Base-by-base conservation (phyloP, 1,284 basidiomycete genomes). In the Trametes versicolor region DNA sequence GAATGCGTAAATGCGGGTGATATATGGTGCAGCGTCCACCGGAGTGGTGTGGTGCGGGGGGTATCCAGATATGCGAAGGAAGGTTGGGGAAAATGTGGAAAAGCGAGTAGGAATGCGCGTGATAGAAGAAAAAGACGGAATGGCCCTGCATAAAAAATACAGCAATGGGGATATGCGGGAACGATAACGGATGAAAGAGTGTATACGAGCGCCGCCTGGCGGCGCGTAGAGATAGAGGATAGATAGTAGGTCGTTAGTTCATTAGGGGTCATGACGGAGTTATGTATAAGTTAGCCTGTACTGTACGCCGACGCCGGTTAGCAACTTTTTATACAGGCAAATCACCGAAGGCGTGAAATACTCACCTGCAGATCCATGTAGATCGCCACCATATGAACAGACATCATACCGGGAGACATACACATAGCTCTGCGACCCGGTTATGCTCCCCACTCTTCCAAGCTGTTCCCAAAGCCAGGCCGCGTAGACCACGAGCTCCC, bases 391-490 rank as follows among this genome's bases (percentile, higher is more conserved):
- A 47, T 17, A 39, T 7, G 17, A 10, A 39, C 7, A 4, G 15
- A 49, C 17, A n/a, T 36, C 39, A 6, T 32, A 37, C 5, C n/a
- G 13, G 36, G 19, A 17, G 21, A 25, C 3, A 37, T n/a, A n/a
- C 10, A 10, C 21, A 25, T 15, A 17, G 13, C 12, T 7, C 12
- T 27, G 9, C 54, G 25, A 7, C 8, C 17, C 6, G 19, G 41
- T 61, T 68, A 75, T 29, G 70, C 72, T 12, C 73, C 73, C 74
- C 74, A 75, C 58, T 75, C 74, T 55, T 75, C 74, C 34, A 72
- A 60, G 10, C 67, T 60, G 27, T 67, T 60, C 49, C 69, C 73
- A 55, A 69, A 75, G 12, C 70, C 74, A 27, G 68, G 70, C 21
- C 73, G 55, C 61, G 70, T 67, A 21, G 62, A 64, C 72, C 73